Conservation (phyloP, 306 rosid species). For the Lagenaria siceraria region DNA sequence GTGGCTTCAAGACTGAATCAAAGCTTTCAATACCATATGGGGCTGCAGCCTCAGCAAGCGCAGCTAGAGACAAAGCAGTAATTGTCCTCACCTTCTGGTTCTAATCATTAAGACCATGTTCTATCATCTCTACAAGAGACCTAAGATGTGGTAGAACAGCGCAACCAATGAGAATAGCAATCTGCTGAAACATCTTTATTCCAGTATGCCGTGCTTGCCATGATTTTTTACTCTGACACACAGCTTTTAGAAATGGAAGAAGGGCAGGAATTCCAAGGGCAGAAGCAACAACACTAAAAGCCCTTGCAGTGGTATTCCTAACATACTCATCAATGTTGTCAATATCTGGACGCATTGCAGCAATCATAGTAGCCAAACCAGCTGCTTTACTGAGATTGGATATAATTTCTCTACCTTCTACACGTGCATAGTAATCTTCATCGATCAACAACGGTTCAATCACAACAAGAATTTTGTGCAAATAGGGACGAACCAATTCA, state of each 20-base stretch:
- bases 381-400: conserved; percentile 98
- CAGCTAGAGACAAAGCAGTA: conserved; percentile 88
- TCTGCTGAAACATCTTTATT: conserved; percentile 94
- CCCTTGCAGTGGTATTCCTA: conserved; percentile 90
- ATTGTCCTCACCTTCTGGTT: conserved; percentile 94
- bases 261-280: conserved; percentile 94
- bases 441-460: conserved; percentile 92
- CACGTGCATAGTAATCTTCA: conserved; percentile 96
- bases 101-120: conserved; percentile 85
- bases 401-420: conserved; percentile 87
- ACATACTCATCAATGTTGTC: conserved; percentile 91
- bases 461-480: conserved; percentile 93
- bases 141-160: conserved; percentile 85
- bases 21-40: conserved; percentile 97
- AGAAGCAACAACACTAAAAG: conserved; percentile 93
- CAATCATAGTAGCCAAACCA: conserved; percentile 97
- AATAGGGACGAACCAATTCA: conserved; percentile 87
- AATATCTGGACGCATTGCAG: conserved; percentile 97
- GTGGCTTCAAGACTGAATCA: conserved; percentile 80
- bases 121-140: conserved; percentile 84
- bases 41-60: conserved; percentile 96
- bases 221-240: conserved; percentile 95
- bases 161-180: conserved; percentile 91
- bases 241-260: conserved; percentile 85
- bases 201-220: conserved; percentile 98